These are phyloP conservation scores for Talaromyces ruber DNA, from an alignment of 495 filamentous ascomycete genomes.

Conservation along the genomic window DNA sequence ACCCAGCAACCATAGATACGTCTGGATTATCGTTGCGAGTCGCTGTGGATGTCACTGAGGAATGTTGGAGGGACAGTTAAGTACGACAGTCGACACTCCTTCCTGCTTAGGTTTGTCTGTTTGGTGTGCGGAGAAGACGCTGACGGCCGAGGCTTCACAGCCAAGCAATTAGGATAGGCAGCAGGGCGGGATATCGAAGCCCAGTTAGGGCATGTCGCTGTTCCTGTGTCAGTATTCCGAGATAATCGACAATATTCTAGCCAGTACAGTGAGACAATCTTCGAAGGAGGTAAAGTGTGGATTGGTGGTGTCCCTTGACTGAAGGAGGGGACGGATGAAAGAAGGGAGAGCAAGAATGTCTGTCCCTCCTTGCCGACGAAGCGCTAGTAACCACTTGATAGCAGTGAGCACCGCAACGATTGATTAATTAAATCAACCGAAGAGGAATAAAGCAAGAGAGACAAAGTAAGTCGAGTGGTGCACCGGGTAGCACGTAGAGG, in stretches of 20 bases:
- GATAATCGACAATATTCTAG: background rate
- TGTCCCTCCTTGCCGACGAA: background rate
- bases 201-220: background rate
- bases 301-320: background rate
- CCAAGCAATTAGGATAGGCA: background rate
- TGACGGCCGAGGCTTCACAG: background rate
- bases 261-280: background rate
- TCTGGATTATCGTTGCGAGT: slow-evolving; percentile 16
- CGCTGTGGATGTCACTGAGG: slow-evolving; percentile 13
- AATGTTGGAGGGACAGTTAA: background rate
- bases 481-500: background rate
- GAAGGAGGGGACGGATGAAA: background rate
- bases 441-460: background rate
- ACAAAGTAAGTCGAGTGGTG: background rate
- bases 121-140: background rate
- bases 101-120: background rate
- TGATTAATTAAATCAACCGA: background rate
- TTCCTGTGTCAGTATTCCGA: background rate
- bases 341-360: slow-evolving; percentile 2
- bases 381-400: too few species aligned
- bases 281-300: background rate
- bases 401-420: too few species aligned
- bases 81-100: background rate
- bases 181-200: background rate
- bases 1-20: slow-evolving; percentile 33